Percentiles rank a stretch among this genome's conserved stretches.
Conservation (phyloP, 441 rosid genomes). For the Biscutella auriculata region DNA sequence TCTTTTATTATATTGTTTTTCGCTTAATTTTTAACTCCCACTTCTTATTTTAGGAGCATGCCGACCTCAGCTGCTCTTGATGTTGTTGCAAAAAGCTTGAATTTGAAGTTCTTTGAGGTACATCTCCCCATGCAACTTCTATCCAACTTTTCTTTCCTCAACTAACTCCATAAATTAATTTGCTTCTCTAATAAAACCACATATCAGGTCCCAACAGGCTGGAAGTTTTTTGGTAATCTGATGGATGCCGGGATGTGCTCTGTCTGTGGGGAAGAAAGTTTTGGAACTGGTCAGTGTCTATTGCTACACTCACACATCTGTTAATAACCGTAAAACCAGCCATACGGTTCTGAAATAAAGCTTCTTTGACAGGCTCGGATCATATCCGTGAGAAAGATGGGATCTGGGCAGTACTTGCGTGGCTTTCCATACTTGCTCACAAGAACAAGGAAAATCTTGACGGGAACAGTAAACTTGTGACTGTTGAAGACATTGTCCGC, state of each 20-base stretch:
- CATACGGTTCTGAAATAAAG: conserved; percentile 2
- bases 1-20: too few relatives aligned
- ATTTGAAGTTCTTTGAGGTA: conserved; percentile 95
- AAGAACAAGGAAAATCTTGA: conserved; percentile 58
- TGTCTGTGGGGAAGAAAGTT: conserved; percentile 96
- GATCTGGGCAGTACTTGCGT: conserved; percentile 97
- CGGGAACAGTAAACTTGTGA: conserved; percentile 56
- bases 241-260: conserved; percentile 98
- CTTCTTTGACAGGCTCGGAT: conserved; percentile 61
- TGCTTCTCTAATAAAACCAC: background rate
- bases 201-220: conserved; percentile 86
- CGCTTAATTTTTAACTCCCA: background rate
- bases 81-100: conserved; percentile 75
- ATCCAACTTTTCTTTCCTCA: background rate
- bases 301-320: conserved; percentile 1
- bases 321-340: background rate
- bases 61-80: conserved; percentile 98
- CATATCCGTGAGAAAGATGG: conserved; percentile 97
- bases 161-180: background rate
- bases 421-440: conserved; percentile 87
- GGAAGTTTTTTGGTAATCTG: conserved; percentile 97
- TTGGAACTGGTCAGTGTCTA: conserved; percentile 75
- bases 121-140: background rate
- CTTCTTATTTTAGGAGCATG: conserved; percentile 68
- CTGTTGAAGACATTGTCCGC: conserved; percentile 87